Evolutionary conservation across 2,329 filamentous ascomycete species (phyloP).

Genomic region (Bipolaris zeicola): DNA sequence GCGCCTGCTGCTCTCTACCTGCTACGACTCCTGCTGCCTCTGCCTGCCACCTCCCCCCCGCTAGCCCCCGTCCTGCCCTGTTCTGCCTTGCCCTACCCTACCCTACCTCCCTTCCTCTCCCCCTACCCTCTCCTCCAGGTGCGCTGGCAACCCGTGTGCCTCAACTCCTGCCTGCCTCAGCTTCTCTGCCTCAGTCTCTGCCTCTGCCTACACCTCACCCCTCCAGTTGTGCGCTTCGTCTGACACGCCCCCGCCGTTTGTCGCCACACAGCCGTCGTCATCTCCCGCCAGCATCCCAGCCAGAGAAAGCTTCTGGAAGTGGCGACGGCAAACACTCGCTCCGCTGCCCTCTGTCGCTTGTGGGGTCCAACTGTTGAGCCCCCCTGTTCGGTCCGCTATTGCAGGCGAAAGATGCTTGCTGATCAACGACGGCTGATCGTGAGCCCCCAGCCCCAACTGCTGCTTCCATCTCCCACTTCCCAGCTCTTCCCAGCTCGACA

Average conservation of each 20-base stretch:
- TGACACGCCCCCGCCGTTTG: not conserved
- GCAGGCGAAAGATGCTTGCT: slow-evolving; percentile 10
- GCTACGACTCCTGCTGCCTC: not conserved
- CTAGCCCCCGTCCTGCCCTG: slow-evolving; percentile 6
- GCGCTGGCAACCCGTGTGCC: not conserved
- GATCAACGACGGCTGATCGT: slow-evolving; percentile 13
- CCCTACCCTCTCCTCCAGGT: no score
- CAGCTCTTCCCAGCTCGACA: no score
- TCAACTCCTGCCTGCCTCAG: not conserved
- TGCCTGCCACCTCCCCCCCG: not conserved
- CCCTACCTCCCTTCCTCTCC: no score
- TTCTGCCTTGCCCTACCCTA: not conserved
- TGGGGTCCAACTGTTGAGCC: slow-evolving; percentile 6
- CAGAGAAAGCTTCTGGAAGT: slow-evolving; percentile 24
- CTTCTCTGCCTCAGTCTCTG: not conserved
- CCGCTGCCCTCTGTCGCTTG: slow-evolving; percentile 3
- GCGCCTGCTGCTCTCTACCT: slow-evolving; percentile 7
- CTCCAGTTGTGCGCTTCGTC: not conserved
- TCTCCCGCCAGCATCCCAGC: slow-evolving; percentile 17
- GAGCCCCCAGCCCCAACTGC: not conserved
- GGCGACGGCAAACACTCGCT: slow-evolving; percentile 8
- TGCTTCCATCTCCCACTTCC: no score
- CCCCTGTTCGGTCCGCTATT: slow-evolving; percentile 20
- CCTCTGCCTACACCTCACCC: not conserved
- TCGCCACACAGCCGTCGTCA: slow-evolving; percentile 24